Percentiles rank a stretch among this genome's conserved stretches.
Conservation (phyloP, 192 early-diverging fungal species). For the Allomyces arbusculus region DNA sequence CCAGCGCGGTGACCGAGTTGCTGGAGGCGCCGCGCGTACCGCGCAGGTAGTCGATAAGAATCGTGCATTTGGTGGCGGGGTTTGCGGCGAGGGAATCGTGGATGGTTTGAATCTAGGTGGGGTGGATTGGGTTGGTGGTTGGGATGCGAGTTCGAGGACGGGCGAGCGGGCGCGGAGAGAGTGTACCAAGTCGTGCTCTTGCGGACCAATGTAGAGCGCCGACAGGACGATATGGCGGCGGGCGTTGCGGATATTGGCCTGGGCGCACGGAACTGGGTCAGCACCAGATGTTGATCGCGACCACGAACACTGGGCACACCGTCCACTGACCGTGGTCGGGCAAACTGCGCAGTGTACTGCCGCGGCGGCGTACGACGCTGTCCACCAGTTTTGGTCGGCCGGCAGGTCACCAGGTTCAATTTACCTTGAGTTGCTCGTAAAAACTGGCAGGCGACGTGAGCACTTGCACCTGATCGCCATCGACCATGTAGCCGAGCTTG, state of each 20-base stretch:
- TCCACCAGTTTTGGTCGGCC: too few relatives aligned
- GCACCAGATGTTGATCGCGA: neutral
- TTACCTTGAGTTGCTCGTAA: constrained; percentile 17
- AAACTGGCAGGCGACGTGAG: constrained; percentile 23
- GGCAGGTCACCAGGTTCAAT: neutral
- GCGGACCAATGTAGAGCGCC: constrained; percentile 72
- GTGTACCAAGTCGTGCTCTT: constrained; percentile 43
- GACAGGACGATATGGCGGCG: constrained; percentile 56
- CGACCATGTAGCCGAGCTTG: too few relatives aligned
- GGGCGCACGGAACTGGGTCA: neutral
- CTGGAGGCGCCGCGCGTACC: constrained; percentile 42
- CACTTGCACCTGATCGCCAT: too few relatives aligned
- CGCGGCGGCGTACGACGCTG: too few relatives aligned
- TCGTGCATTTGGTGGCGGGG: constrained; percentile 30
- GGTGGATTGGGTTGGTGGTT: neutral
- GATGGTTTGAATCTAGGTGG: constrained; percentile 30
- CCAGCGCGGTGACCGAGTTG: constrained; percentile 48
- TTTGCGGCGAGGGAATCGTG: constrained; percentile 29
- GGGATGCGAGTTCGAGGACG: neutral
- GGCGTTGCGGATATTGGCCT: constrained; percentile 41
- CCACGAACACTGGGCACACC: neutral
- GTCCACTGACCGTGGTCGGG: too few relatives aligned
- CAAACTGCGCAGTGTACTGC: too few relatives aligned
- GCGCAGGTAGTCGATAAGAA: constrained; percentile 78
- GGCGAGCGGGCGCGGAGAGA: neutral